phyloP scores from a whole-genome alignment of 2,329 filamentous ascomycete genomes.

The Ceratocystis lukuohia region DNA sequence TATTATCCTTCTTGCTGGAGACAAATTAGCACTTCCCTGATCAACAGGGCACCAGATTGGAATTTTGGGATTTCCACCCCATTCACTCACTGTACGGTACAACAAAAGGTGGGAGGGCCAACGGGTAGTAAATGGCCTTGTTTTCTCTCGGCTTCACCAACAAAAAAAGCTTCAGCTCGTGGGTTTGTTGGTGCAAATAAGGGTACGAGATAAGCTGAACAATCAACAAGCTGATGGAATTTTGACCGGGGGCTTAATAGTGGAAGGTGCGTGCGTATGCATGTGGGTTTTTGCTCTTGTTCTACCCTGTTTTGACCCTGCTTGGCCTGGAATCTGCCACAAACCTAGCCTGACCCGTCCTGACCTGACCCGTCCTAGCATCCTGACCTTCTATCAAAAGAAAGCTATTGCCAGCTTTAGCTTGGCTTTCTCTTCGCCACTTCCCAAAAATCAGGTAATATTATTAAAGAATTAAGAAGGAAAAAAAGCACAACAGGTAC shows the following conservation, averaged over 20 bases:
- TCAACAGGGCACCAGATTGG: not conserved
- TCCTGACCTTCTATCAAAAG: not conserved
- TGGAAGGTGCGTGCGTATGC: slow-evolving; percentile 5
- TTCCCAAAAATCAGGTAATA: not conserved
- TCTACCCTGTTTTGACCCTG: not conserved
- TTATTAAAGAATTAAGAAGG: not conserved
- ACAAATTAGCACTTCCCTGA: not conserved
- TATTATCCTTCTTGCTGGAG: not conserved
- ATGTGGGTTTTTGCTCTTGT: not conserved
- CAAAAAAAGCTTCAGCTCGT: not conserved
- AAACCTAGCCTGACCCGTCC: too few relatives aligned
- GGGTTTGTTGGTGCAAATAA: not conserved
- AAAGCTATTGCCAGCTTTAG: slow-evolving; percentile 7
- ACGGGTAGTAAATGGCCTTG: too few relatives aligned
- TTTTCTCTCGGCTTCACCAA: not conserved
- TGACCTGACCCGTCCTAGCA: too few relatives aligned
- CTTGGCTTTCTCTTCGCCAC: not conserved
- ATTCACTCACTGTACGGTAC: not conserved
- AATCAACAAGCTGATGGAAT: not conserved
- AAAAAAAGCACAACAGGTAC: not conserved
- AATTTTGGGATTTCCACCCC: not conserved
- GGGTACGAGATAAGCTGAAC: not conserved
- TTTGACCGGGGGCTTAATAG: slow-evolving; percentile 1
- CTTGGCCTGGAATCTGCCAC: not conserved
- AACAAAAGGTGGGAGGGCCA: too few relatives aligned